Evolutionary conservation across 371 early-diverging fungal genomes (phyloP).

Genomic region (Sporodiniella umbellata): DNA sequence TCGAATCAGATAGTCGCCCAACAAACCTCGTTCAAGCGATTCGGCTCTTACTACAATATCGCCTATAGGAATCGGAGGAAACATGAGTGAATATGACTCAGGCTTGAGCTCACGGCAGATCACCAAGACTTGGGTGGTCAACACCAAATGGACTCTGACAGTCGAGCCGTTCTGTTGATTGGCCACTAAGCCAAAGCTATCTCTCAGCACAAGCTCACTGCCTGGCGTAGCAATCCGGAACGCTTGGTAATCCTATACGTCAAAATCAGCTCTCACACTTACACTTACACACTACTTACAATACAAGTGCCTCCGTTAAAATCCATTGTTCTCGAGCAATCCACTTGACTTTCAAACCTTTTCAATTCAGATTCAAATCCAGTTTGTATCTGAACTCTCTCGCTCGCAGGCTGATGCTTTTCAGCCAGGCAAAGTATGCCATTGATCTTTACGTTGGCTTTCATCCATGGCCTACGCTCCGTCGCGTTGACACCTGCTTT

Average conservation of each 20-base stretch:
- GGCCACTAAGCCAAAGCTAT: constrained; percentile 21
- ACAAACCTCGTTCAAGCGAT: constrained; percentile 16
- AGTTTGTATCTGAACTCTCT: constrained; percentile 9
- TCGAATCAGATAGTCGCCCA: constrained; percentile 19
- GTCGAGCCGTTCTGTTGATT: constrained; percentile 7
- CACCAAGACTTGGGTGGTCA: constrained; percentile 20
- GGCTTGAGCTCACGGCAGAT: constrained; percentile 13
- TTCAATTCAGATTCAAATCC: constrained; percentile 11
- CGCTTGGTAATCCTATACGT: constrained; percentile 19
- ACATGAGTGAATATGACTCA: constrained; percentile 11
- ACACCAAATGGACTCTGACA: constrained; percentile 13
- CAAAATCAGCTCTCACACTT: background rate
- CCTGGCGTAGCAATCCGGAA: constrained; percentile 10
- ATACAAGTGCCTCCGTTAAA: constrained; percentile 27
- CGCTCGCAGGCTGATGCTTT: background rate
- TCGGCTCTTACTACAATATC: constrained; percentile 18
- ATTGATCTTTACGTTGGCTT: constrained; percentile 39
- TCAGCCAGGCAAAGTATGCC: constrained; percentile 23
- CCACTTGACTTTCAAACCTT: constrained; percentile 18
- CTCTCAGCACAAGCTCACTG: constrained; percentile 16
- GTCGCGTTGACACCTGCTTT: constrained; percentile 37
- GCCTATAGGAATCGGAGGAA: constrained; percentile 19
- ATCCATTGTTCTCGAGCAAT: constrained; percentile 29
- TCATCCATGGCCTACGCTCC: constrained; percentile 24
- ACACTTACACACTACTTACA: constrained; percentile 1